Evolutionary conservation across 768 basidiomycete genomes (phyloP).

Genomic region (Nevesoporus exiguus): DNA sequence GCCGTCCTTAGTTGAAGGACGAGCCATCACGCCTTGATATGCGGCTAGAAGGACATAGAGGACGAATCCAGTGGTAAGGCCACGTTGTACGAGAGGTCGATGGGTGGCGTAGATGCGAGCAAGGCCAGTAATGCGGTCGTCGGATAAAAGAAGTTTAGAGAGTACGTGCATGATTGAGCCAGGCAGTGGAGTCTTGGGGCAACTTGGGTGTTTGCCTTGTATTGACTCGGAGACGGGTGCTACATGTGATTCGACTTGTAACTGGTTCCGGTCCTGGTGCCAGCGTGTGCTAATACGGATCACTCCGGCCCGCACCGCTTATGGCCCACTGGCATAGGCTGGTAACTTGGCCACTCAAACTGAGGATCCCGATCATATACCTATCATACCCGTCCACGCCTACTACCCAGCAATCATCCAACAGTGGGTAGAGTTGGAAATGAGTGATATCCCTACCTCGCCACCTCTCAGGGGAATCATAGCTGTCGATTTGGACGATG

Average conservation of each 20-base stretch:
- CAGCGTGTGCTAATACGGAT: too few relatives aligned
- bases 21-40: slow-evolving; percentile 52
- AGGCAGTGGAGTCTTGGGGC: not conserved
- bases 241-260: not conserved
- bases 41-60: slow-evolving; percentile 66
- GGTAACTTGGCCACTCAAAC: too few relatives aligned
- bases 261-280: not conserved
- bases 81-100: slow-evolving; percentile 68
- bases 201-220: too few relatives aligned
- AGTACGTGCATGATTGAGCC: slow-evolving; percentile 27
- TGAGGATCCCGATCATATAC: too few relatives aligned
- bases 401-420: not conserved
- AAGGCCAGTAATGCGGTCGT: slow-evolving; percentile 42
- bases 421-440: not conserved
- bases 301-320: too few relatives aligned
- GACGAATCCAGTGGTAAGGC: slow-evolving; percentile 66
- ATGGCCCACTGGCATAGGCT: too few relatives aligned
- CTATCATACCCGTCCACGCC: slow-evolving; percentile 7
- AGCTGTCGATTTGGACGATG: slow-evolving; percentile 68
- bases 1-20: slow-evolving; percentile 29
- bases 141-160: slow-evolving; percentile 27
- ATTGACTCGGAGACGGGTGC: not conserved
- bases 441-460: not conserved
- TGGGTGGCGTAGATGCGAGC: slow-evolving; percentile 56
- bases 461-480: slow-evolving; percentile 41